Percentiles rank a stretch among this genome's conserved stretches.
Evolutionary conservation across 805 yeast genomes (phyloP).

Genomic region (Ogataea minuta): DNA sequence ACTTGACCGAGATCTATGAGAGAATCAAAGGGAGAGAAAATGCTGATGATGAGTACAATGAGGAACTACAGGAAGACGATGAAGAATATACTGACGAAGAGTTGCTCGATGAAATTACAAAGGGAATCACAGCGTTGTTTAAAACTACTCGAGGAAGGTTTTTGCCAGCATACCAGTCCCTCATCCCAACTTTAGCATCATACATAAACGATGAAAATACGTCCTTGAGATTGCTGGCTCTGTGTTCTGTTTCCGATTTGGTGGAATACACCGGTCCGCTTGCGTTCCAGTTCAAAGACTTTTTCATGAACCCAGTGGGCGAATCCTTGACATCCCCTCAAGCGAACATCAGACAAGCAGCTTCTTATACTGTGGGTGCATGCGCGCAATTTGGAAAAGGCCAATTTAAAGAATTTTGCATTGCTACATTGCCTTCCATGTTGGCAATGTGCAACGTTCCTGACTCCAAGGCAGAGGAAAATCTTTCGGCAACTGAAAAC

Average conservation of each 20-base stretch:
- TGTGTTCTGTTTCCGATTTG: constrained; percentile 76
- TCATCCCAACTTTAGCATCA: constrained; percentile 61
- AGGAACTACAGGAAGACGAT: constrained; percentile 81
- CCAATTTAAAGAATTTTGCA: constrained; percentile 57
- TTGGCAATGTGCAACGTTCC: constrained; percentile 71
- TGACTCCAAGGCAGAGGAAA: constrained; percentile 83
- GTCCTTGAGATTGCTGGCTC: constrained; percentile 71
- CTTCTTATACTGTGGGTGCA: constrained; percentile 79
- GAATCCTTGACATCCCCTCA: constrained; percentile 63
- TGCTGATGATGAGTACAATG: constrained; percentile 83
- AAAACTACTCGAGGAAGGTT: constrained; percentile 57
- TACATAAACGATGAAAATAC: constrained; percentile 65
- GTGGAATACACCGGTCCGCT: constrained; percentile 76
- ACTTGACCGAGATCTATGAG: constrained; percentile 64
- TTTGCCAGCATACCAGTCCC: constrained; percentile 59
- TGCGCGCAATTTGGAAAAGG: constrained; percentile 81
- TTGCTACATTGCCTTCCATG: constrained; percentile 72
- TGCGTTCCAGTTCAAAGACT: constrained; percentile 60
- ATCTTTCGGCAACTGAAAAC: constrained; percentile 83
- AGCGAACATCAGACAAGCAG: constrained; percentile 80
- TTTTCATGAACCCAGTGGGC: constrained; percentile 63
- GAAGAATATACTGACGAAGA: constrained; percentile 89
- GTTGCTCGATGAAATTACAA: constrained; percentile 79
- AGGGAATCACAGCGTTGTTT: constrained; percentile 68
- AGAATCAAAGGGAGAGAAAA: constrained; percentile 71